These are phyloP conservation scores for Colletotrichum sp. DNA, from an alignment of 2,329 filamentous ascomycete species.

Conservation along the genomic window DNA sequence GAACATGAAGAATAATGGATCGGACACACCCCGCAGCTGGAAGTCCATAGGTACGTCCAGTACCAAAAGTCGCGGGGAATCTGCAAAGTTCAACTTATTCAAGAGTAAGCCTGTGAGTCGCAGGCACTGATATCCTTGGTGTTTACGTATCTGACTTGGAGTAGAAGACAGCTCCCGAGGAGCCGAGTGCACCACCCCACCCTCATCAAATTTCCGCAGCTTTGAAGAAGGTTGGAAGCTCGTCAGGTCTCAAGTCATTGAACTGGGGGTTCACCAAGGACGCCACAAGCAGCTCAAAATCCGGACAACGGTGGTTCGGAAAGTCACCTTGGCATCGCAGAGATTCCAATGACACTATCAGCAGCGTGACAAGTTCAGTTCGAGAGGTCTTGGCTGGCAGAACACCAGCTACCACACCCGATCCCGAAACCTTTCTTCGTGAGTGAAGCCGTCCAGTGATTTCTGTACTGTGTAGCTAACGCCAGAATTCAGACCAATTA, in stretches of 20 bases:
- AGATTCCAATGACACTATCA: constrained; percentile 40
- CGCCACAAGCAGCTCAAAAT: neutral
- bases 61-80: neutral
- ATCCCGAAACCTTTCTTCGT: constrained; percentile 7
- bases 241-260: neutral
- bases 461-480: neutral
- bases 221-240: neutral
- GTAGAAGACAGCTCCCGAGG: neutral
- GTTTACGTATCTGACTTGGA: neutral
- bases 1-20: neutral
- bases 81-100: neutral
- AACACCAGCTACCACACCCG: constrained; percentile 36
- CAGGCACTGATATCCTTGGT: neutral
- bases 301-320: neutral
- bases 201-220: neutral
- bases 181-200: neutral
- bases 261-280: constrained; percentile 7
- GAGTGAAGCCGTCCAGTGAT: neutral
- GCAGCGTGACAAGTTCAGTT: constrained; percentile 47
- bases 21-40: neutral
- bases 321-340: constrained; percentile 46
- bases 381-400: constrained; percentile 42
- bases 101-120: neutral
- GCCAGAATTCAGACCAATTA: constrained; percentile 15
- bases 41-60: neutral